These are phyloP conservation scores for Prunus mira DNA, from an alignment of 306 rosid species.

Conservation along the genomic window DNA sequence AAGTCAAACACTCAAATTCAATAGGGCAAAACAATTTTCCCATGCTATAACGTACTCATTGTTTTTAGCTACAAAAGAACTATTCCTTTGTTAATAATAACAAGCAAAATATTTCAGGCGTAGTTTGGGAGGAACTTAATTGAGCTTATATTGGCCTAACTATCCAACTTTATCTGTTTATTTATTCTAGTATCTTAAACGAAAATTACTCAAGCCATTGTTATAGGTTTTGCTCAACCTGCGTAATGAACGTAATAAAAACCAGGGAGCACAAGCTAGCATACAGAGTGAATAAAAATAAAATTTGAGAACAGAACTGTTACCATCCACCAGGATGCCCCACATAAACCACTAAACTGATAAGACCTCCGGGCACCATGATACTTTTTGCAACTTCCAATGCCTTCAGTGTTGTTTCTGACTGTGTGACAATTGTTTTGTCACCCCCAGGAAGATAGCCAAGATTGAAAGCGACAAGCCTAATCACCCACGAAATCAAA, in stretches of 20 bases:
- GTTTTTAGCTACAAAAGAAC: neutral
- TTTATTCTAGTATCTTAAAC: neutral
- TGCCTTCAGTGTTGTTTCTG: constrained; percentile 70
- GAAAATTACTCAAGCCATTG: neutral
- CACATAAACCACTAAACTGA: constrained; percentile 78
- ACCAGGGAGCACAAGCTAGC: neutral
- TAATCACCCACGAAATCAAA: constrained; percentile 34
- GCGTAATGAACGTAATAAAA: neutral
- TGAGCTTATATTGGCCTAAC: neutral
- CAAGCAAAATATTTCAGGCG: neutral
- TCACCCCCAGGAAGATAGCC: constrained; percentile 95
- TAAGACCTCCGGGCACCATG: constrained; percentile 65
- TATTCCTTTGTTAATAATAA: neutral
- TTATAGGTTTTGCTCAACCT: neutral
- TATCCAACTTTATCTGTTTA: neutral
- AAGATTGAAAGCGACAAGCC: constrained; percentile 92
- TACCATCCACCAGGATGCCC: constrained; percentile 96
- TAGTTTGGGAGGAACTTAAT: neutral
- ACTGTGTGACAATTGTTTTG: constrained; percentile 62
- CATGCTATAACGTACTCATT: neutral
- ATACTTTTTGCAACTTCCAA: constrained; percentile 68
- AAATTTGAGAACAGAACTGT: constrained; percentile 24
- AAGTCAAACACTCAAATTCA: too few species aligned
- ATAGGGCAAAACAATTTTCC: too few species aligned
- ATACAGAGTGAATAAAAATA: neutral